Percentiles rank a stretch among this genome's conserved stretches.
Evolutionary conservation across 164 flowering plant species (phyloP).

Genomic region (Dillenia turbinata): DNA sequence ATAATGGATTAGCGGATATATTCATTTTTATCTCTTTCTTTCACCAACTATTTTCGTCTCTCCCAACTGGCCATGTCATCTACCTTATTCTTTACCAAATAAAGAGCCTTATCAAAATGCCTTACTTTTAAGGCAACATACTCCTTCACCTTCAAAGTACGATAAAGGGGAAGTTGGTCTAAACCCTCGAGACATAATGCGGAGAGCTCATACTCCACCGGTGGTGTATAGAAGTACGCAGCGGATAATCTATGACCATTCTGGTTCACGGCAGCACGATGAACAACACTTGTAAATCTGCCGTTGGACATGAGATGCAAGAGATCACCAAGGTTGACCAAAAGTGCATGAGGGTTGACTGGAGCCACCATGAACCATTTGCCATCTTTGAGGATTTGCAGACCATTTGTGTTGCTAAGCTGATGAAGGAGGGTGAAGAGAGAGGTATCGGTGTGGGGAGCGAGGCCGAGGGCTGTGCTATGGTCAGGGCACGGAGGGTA

Average conservation of each 20-base stretch:
- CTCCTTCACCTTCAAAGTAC: slow-evolving; percentile 37
- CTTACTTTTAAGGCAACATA: slow-evolving; percentile 37
- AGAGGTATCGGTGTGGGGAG: slow-evolving; percentile 61
- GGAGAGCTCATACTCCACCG: slow-evolving; percentile 17
- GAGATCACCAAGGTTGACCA: slow-evolving; percentile 59
- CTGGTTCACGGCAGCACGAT: slow-evolving; percentile 43
- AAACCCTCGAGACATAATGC: slow-evolving; percentile 18
- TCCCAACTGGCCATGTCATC: not conserved
- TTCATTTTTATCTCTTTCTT: too few species aligned
- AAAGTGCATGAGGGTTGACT: slow-evolving; percentile 23
- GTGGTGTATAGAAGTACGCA: slow-evolving; percentile 50
- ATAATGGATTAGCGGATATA: not conserved
- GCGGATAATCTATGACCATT: slow-evolving; percentile 29
- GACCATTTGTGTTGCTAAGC: slow-evolving; percentile 23
- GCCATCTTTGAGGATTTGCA: slow-evolving; percentile 34
- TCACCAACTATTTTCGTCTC: too few species aligned
- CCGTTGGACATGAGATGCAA: slow-evolving; percentile 50
- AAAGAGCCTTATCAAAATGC: slow-evolving; percentile 37
- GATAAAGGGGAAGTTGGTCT: slow-evolving; percentile 15
- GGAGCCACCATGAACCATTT: slow-evolving; percentile 46
- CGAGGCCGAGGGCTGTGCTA: slow-evolving; percentile 49
- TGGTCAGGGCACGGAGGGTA: slow-evolving; percentile 69
- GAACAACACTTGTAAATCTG: slow-evolving; percentile 25
- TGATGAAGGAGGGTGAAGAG: slow-evolving; percentile 59
- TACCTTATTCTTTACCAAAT: slow-evolving; percentile 10